Evolutionary conservation across 768 basidiomycete genomes (phyloP).

Genomic region (Leccinum arenicola): DNA sequence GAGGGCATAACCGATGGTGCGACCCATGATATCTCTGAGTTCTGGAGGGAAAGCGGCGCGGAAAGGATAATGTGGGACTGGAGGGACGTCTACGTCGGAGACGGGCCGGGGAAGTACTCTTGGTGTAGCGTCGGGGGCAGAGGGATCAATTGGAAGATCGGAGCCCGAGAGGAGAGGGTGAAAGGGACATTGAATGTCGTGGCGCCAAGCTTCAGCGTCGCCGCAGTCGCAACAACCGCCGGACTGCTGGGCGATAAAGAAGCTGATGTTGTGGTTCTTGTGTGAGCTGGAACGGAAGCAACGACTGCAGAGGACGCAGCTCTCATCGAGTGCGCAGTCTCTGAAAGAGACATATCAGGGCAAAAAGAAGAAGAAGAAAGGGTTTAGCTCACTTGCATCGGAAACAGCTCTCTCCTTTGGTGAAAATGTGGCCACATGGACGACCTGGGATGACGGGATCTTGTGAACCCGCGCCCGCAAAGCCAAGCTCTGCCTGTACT

Average conservation of each 20-base stretch:
- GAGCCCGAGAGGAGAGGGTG: slow-evolving; percentile 55
- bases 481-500: slow-evolving; percentile 58
- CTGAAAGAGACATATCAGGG: slow-evolving; percentile 38
- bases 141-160: slow-evolving; percentile 9
- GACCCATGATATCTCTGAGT: slow-evolving; percentile 69
- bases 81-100: slow-evolving; percentile 49
- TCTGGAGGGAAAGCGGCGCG: slow-evolving; percentile 58
- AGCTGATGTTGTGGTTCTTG: slow-evolving; percentile 83
- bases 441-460: slow-evolving; percentile 63
- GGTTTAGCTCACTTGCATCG: slow-evolving; percentile 77
- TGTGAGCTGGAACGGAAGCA: slow-evolving; percentile 93
- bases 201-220: slow-evolving; percentile 84
- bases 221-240: slow-evolving; percentile 96
- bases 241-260: slow-evolving; percentile 89
- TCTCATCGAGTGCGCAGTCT: slow-evolving; percentile 88
- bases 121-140: slow-evolving; percentile 38
- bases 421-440: slow-evolving; percentile 83
- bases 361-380: neutral
- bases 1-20: slow-evolving; percentile 71
- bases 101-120: slow-evolving; percentile 41
- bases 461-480: slow-evolving; percentile 57
- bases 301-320: slow-evolving; percentile 83
- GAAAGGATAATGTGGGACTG: slow-evolving; percentile 58
- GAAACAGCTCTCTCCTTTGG: slow-evolving; percentile 89
- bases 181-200: slow-evolving; percentile 62